These are phyloP conservation scores for Violaceomyces palustris DNA, from an alignment of 1,284 basidiomycete species.

Conservation along the genomic window DNA sequence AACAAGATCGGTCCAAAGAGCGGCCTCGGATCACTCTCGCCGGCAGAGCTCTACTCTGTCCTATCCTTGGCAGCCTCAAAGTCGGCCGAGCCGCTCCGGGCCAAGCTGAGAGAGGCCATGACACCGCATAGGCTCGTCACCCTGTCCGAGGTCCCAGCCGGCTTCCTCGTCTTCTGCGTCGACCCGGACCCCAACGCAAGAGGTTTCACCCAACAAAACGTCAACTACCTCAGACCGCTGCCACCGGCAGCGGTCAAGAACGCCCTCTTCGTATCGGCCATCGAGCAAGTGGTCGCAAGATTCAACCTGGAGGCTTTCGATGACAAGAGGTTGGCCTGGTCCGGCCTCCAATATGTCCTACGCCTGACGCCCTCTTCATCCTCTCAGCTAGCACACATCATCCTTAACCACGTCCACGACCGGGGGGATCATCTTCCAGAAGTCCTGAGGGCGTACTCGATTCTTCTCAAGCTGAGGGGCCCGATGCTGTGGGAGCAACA, in stretches of 20 bases:
- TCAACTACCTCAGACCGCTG: conserved; percentile 21
- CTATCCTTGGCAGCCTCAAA: conserved; percentile 23
- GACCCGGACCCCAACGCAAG: conserved; percentile 17
- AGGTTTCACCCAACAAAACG: conserved; percentile 19
- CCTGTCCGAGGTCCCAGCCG: conserved; percentile 25
- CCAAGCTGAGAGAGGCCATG: conserved; percentile 10
- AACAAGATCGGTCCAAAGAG: conserved; percentile 2
- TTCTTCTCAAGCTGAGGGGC: conserved; percentile 20
- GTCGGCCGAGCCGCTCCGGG: conserved; percentile 12
- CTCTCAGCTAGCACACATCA: conserved; percentile 7
- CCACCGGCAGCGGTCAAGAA: conserved; percentile 6
- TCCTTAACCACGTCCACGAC: conserved; percentile 26
- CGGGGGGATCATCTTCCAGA: conserved; percentile 19
- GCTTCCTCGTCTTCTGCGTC: conserved; percentile 19
- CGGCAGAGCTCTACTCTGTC: conserved; percentile 21
- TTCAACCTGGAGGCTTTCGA: conserved; percentile 7
- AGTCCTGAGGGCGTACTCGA: conserved; percentile 22
- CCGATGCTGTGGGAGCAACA: conserved; percentile 13
- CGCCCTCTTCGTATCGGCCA: conserved; percentile 7
- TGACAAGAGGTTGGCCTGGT: conserved; percentile 17
- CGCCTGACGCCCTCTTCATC: conserved; percentile 13
- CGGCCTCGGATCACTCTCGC: conserved; percentile 13
- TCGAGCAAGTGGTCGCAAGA: conserved; percentile 2
- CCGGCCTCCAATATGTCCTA: conserved; percentile 18
- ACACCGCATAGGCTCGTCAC: conserved; percentile 14